These are phyloP conservation scores for Lachnellula subtilissima DNA, from an alignment of 2,329 filamentous ascomycete genomes.

Conservation along the genomic window DNA sequence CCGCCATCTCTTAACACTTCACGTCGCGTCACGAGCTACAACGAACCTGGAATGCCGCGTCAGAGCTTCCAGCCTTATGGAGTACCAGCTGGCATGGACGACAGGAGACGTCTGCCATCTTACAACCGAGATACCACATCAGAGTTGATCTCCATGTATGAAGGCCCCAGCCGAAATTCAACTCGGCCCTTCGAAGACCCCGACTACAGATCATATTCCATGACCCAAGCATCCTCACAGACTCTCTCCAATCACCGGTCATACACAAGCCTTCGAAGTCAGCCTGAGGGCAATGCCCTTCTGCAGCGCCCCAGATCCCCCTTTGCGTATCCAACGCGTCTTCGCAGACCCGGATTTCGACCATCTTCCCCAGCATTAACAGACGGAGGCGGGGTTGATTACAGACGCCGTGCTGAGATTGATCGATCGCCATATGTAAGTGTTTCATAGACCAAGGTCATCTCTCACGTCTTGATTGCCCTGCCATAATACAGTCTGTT, in stretches of 20 bases:
- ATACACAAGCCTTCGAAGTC: conserved; percentile 44
- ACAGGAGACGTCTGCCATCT: conserved; percentile 42
- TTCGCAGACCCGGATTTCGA: conserved; percentile 47
- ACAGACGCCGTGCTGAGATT: conserved; percentile 31
- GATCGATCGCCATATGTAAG: conserved; percentile 27
- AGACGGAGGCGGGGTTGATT: conserved; percentile 30
- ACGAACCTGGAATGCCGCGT: conserved; percentile 16
- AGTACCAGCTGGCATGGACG: conserved; percentile 33
- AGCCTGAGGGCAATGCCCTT: conserved; percentile 35
- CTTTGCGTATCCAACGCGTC: conserved; percentile 53
- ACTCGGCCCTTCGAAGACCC: conserved; percentile 40
- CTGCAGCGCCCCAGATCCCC: conserved; percentile 53
- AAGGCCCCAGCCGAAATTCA: conserved; percentile 45
- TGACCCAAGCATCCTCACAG: conserved; percentile 43
- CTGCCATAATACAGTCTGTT: not conserved
- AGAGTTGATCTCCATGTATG: conserved; percentile 53
- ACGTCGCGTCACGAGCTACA: conserved; percentile 17
- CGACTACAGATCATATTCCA: conserved; percentile 48
- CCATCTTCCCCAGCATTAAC: conserved; percentile 32
- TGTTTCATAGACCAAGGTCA: not conserved
- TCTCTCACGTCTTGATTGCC: not conserved
- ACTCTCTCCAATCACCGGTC: conserved; percentile 45
- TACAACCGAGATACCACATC: conserved; percentile 45
- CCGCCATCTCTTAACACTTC: conserved; percentile 22
- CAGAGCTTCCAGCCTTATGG: conserved; percentile 23